These are phyloP conservation scores for Erodium texanum DNA, from an alignment of 441 rosid genomes.

Conservation along the genomic window DNA sequence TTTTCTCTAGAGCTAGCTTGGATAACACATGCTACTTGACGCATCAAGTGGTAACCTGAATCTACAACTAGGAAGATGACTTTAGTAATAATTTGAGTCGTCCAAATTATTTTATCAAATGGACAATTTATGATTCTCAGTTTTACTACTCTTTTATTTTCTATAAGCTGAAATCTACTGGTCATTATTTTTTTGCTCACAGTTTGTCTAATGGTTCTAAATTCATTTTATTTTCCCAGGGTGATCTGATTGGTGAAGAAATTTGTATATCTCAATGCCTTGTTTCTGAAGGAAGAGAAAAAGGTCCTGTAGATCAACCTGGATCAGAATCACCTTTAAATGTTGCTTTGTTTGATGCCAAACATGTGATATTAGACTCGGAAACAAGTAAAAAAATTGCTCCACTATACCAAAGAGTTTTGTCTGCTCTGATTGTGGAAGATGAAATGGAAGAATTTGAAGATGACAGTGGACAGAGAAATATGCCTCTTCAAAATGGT, in stretches of 20 bases:
- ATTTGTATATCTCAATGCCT: slow-evolving; percentile 20
- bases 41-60: slow-evolving; percentile 53
- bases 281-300: slow-evolving; percentile 34
- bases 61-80: slow-evolving; percentile 12
- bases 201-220: slow-evolving; percentile 7
- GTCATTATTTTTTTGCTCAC: not conserved
- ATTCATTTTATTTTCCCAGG: slow-evolving; percentile 30
- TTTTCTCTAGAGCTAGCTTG: slow-evolving; percentile 47
- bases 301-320: slow-evolving; percentile 17
- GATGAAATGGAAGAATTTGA: slow-evolving; percentile 62
- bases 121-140: not conserved
- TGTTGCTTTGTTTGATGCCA: slow-evolving; percentile 25
- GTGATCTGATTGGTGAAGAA: slow-evolving; percentile 39
- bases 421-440: slow-evolving; percentile 90
- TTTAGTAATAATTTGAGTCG: not conserved
- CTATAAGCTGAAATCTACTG: slow-evolving; percentile 38
- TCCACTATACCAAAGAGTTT: slow-evolving; percentile 78
- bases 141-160: slow-evolving; percentile 20
- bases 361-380: slow-evolving; percentile 39
- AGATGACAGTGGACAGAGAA: slow-evolving; percentile 47
- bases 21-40: slow-evolving; percentile 62
- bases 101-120: not conserved
- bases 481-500: slow-evolving; percentile 45
- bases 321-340: slow-evolving; percentile 31
- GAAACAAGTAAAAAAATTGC: slow-evolving; percentile 48